A percentile compares a stretch with the other conserved stretches of the same genome.
These are phyloP conservation scores for Lonicera japonica DNA, from an alignment of 129 eudicot genomes.

Conservation along the genomic window DNA sequence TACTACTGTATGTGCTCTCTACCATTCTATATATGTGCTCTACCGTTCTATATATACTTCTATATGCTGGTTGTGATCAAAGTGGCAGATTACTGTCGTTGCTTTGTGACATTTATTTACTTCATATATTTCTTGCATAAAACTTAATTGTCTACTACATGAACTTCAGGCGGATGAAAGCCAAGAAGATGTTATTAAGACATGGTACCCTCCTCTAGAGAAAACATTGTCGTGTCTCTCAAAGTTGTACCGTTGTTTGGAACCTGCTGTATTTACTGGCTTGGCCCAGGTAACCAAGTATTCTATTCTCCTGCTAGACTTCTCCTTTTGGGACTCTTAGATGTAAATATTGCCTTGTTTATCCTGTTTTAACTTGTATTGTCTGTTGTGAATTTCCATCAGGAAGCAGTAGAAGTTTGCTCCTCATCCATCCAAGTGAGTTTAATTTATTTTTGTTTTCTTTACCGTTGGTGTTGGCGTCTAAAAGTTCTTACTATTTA, in stretches of 20 bases:
- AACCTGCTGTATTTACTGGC: constrained; percentile 89
- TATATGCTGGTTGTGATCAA: no score
- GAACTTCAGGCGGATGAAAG: constrained; percentile 62
- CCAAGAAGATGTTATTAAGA: constrained; percentile 57
- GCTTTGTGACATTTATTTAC: no score
- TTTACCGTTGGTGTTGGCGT: no score
- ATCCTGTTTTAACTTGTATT: background rate
- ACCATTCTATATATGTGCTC: no score
- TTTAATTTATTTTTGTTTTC: background rate
- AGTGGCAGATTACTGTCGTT: no score
- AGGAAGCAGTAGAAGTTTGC: constrained; percentile 99
- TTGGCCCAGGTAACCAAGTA: constrained; percentile 72
- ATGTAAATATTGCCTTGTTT: background rate
- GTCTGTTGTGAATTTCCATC: constrained; percentile 18
- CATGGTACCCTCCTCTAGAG: constrained; percentile 97
- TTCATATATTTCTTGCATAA: no score
- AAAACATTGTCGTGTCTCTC: constrained; percentile 87
- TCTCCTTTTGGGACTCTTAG: constrained; percentile 1
- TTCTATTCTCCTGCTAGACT: background rate
- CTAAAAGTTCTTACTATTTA: no score
- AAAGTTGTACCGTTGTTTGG: constrained; percentile 76
- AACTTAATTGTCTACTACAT: no score
- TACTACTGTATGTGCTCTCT: constrained; percentile 54
- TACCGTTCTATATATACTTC: no score
- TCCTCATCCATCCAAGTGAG: constrained; percentile 86